Base-by-base conservation (phyloP, 2,329 filamentous ascomycete species). In the Zelopaecilomyces penicillatus region DNA sequence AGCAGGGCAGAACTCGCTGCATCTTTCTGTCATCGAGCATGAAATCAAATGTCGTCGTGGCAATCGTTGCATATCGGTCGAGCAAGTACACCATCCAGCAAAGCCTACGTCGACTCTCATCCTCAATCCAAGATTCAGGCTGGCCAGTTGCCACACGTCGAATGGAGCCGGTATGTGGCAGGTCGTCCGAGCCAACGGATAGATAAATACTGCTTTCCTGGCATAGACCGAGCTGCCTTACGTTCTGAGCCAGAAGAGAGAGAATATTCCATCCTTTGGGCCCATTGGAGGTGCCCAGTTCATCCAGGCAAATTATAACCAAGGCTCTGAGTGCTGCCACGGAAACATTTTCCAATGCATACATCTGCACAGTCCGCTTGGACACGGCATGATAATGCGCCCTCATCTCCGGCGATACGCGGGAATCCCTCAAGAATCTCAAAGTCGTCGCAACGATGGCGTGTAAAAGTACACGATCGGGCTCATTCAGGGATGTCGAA, bases 51-150 rank as follows among this genome's bases (percentile, higher is more conserved):
- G 57, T 62, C 0, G 63, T 64, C 1, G 66, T 66, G 5, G 65
- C 65, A 34, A 70, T 62, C 0, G 68, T 68, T 1, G 67, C 64
- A 35, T 70, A 70, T 35, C 68, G 59, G 44, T 70, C 68, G 6
- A 70, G 58, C 9, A 69, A 59, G 39, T 70, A 70, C 0, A 70
- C 65, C 63, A 70, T 69, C 67, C 67, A 70, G 41, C 65, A 68
- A 0, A 69, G 53, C 2, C 67, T 59, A 4, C 67, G 52, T 2
- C 68, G 56, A 5, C 68, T 65, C 48, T 70, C 67, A 29, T 70
- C 68, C 42, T 70, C 67, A 29, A 70, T 68, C 65, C 66, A 70
- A 1, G 67, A 68, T 10, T 64, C 60, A 2, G 67, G 67, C 5
- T 58, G 60, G 3, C 60, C 57, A 5, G 60, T 57, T 1, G 56